Conservation (phyloP, 2,329 filamentous ascomycete genomes). For the Cephalotrichum gorgonifer region DNA sequence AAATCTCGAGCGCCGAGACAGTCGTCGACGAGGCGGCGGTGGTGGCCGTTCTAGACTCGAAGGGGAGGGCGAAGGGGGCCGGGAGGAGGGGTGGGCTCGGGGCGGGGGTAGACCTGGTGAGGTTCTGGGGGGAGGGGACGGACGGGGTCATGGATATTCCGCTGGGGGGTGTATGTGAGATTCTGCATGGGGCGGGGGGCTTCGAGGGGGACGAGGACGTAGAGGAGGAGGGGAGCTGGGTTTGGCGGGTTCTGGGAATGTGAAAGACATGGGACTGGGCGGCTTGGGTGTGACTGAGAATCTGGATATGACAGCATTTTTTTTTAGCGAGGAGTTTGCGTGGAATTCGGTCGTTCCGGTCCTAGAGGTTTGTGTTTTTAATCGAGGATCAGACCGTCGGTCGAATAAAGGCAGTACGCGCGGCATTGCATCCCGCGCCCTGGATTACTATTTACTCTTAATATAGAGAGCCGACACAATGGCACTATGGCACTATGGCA, state of each 20-base stretch:
- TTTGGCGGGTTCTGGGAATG: not conserved
- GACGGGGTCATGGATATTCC: slow-evolving; percentile 98
- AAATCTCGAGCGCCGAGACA: slow-evolving; percentile 71
- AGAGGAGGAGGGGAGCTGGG: slow-evolving; percentile 1
- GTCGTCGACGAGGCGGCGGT: slow-evolving; percentile 85
- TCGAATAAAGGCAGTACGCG: not conserved
- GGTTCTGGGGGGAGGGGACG: slow-evolving; percentile 84
- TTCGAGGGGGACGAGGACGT: slow-evolving; percentile 5
- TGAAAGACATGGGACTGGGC: not conserved
- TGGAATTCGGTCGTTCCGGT: not conserved
- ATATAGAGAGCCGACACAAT: too few species aligned
- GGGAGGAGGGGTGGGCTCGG: slow-evolving; percentile 15
- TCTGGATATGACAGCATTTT: too few species aligned
- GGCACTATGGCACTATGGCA: not conserved
- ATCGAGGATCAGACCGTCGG: not conserved
- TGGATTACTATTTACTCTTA: too few species aligned
- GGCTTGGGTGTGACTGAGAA: too few species aligned
- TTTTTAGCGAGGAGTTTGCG: not conserved
- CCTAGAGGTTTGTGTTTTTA: not conserved
- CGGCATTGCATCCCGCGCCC: too few species aligned
- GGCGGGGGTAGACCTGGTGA: slow-evolving; percentile 54
- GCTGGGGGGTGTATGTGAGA: slow-evolving; percentile 86
- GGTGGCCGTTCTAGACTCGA: slow-evolving; percentile 69
- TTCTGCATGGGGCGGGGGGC: slow-evolving; percentile 61
- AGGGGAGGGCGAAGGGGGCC: slow-evolving; percentile 39